These are phyloP conservation scores for Chlorella vulgaris DNA, from an alignment of 139 green algal genomes.

Conservation along the genomic window DNA sequence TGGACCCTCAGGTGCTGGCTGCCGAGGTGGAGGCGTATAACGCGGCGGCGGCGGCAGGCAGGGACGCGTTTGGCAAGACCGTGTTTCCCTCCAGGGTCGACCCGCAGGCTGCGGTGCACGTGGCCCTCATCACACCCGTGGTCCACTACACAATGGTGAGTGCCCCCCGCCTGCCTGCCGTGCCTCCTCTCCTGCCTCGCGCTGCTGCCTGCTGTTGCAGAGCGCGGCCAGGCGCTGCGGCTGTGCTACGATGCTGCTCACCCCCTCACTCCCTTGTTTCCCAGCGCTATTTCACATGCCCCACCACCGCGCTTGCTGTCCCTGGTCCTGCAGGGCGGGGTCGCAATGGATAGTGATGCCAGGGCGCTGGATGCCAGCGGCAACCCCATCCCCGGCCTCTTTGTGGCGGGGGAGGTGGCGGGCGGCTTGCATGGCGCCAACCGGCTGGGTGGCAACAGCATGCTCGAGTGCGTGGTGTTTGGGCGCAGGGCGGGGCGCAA, in stretches of 20 bases:
- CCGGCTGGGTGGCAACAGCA: slow-evolving; percentile 94
- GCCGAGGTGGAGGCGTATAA: slow-evolving; percentile 59
- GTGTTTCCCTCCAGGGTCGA: slow-evolving; percentile 57
- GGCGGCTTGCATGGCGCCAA: slow-evolving; percentile 97
- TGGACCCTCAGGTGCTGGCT: slow-evolving; percentile 32
- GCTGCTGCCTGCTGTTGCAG: neutral
- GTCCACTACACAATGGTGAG: slow-evolving; percentile 86
- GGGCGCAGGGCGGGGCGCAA: slow-evolving; percentile 61
- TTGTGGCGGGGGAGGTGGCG: slow-evolving; percentile 93
- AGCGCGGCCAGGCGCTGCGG: neutral
- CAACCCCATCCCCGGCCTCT: slow-evolving; percentile 83
- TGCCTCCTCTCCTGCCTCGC: too few relatives aligned
- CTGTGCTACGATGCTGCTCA: neutral
- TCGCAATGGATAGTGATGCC: slow-evolving; percentile 24
- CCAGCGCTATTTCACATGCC: neutral
- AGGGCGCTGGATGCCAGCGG: slow-evolving; percentile 25
- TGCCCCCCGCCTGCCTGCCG: too few relatives aligned
- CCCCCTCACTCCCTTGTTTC: neutral
- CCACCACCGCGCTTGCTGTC: too few relatives aligned
- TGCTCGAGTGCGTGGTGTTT: slow-evolving; percentile 99
- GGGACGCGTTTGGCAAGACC: slow-evolving; percentile 66
- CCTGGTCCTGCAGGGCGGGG: slow-evolving; percentile 29
- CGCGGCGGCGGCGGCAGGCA: slow-evolving; percentile 12
- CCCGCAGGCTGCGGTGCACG: slow-evolving; percentile 37
- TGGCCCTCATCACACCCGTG: slow-evolving; percentile 68